Evolutionary conservation across 2,329 filamentous ascomycete genomes (phyloP).

Genomic region (Aspergillus terreus): DNA sequence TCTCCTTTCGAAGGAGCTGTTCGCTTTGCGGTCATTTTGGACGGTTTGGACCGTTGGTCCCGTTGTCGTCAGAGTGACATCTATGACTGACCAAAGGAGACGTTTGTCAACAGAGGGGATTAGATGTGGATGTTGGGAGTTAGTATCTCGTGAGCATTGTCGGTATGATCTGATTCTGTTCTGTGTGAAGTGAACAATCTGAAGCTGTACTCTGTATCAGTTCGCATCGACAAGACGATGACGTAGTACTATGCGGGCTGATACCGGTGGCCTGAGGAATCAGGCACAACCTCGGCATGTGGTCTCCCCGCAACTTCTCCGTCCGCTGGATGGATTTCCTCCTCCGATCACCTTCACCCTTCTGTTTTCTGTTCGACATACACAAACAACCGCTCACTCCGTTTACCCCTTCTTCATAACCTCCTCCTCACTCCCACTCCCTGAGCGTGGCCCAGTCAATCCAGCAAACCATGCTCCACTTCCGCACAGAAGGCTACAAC

Average conservation of each 20-base stretch:
- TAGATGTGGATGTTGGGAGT: background rate
- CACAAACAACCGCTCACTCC: background rate
- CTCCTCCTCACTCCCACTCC: background rate
- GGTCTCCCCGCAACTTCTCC: conserved; percentile 4
- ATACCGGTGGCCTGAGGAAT: background rate
- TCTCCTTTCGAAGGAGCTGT: background rate
- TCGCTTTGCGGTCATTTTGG: background rate
- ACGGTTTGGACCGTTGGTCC: too few relatives aligned
- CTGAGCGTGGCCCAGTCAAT: background rate
- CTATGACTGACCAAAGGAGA: background rate
- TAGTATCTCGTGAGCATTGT: background rate
- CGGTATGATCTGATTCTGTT: background rate
- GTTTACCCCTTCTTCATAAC: background rate
- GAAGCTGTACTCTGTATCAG: too few relatives aligned
- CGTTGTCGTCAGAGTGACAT: conserved; percentile 7
- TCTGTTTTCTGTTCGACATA: background rate
- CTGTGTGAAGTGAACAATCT: background rate
- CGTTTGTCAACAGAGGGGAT: background rate
- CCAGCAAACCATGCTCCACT: conserved; percentile 72
- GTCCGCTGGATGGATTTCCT: background rate
- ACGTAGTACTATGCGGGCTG: background rate
- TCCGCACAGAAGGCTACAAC: conserved; percentile 88
- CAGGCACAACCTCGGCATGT: conserved; percentile 9
- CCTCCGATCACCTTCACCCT: background rate
- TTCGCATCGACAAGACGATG: background rate